These are phyloP conservation scores for Naganishia friedmannii DNA, from an alignment of 768 basidiomycete genomes.

Conservation along the genomic window DNA sequence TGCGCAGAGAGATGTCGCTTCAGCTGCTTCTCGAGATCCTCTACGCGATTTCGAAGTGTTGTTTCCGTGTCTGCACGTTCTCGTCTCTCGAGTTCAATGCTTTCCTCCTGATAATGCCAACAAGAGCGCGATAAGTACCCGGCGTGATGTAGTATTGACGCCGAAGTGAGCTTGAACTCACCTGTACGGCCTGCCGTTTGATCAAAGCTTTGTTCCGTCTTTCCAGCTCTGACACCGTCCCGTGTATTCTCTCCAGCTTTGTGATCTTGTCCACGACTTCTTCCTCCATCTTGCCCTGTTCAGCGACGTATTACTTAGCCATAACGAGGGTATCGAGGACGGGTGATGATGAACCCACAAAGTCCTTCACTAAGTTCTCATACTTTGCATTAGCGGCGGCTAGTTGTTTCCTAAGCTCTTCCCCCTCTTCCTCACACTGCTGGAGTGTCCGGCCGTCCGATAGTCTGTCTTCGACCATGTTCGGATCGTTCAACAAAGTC, in stretches of 20 bases:
- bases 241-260: constrained; percentile 36
- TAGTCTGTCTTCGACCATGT: neutral
- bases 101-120: constrained; percentile 39
- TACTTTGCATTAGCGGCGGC: neutral
- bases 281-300: constrained; percentile 36
- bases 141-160: neutral
- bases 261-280: constrained; percentile 41
- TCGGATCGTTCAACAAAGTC: neutral
- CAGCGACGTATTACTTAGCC: too few species aligned
- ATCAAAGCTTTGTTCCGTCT: constrained; percentile 37
- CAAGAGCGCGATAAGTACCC: neutral
- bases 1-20: neutral
- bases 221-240: constrained; percentile 35
- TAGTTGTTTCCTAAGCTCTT: neutral
- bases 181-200: constrained; percentile 45
- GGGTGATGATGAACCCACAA: neutral
- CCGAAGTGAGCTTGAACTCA: constrained; percentile 21
- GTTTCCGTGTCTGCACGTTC: constrained; percentile 42
- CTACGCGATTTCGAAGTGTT: constrained; percentile 34
- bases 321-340: neutral
- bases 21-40: constrained; percentile 3
- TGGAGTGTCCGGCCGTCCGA: neutral
- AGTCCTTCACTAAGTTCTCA: neutral
- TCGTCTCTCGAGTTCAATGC: constrained; percentile 45
- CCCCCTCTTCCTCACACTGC: neutral